phyloP scores from a whole-genome alignment of 495 filamentous ascomycete genomes.

The Aspergillus nidulans region DNA sequence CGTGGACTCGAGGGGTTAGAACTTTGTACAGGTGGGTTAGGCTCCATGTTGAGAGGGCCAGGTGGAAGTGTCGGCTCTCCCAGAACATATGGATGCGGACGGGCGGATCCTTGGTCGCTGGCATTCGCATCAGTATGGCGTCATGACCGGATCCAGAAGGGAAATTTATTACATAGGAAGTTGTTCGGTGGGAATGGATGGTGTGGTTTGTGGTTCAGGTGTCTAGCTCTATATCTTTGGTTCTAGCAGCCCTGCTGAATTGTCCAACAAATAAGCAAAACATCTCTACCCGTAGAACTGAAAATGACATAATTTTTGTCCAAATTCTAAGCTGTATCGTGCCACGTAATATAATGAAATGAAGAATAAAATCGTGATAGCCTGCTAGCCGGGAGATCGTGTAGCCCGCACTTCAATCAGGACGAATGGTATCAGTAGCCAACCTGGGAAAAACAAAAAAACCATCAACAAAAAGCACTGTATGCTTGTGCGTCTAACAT shows the following conservation, averaged over 20 bases:
- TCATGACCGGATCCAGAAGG: neutral
- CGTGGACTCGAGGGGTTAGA: neutral
- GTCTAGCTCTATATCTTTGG: neutral
- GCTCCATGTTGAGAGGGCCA: neutral
- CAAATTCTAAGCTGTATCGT: neutral
- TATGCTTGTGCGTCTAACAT: constrained; percentile 4
- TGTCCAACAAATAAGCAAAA: neutral
- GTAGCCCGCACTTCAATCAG: neutral
- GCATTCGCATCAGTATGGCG: constrained; percentile 6
- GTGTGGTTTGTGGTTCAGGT: neutral
- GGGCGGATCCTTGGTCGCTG: neutral
- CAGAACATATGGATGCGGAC: neutral
- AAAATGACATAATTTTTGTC: neutral
- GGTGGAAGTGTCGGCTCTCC: too few relatives aligned
- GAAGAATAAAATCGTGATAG: neutral
- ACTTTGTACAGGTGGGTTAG: neutral
- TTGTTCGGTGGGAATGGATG: neutral
- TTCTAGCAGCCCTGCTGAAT: neutral
- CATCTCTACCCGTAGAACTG: neutral
- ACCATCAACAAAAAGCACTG: neutral
- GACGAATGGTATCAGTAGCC: constrained; percentile 10
- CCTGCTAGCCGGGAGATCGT: neutral
- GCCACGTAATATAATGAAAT: neutral
- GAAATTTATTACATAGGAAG: neutral
- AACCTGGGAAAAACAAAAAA: neutral